These are phyloP conservation scores for Metschnikowia picachoensis DNA, from an alignment of 805 yeast genomes.

Conservation along the genomic window DNA sequence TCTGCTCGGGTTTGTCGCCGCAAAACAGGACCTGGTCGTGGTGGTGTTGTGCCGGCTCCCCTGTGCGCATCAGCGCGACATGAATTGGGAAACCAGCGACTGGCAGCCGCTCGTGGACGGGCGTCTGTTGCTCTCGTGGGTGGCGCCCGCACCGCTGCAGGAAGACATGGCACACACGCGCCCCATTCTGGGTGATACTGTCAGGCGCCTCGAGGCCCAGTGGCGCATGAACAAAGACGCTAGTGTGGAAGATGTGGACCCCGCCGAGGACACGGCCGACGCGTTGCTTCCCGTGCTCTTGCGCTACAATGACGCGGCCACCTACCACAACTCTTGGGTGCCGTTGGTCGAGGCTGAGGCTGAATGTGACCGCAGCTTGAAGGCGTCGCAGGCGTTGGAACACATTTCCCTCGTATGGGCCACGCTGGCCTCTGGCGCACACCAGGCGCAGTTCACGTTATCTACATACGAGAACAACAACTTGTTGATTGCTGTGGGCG, in stretches of 20 bases:
- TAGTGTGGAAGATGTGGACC: slow-evolving; percentile 62
- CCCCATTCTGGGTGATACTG: slow-evolving; percentile 58
- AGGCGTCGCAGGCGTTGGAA: slow-evolving; percentile 74
- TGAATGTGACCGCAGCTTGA: slow-evolving; percentile 67
- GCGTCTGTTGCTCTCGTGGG: slow-evolving; percentile 76
- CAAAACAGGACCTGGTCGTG: slow-evolving; percentile 81
- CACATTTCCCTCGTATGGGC: slow-evolving; percentile 75
- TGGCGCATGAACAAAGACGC: slow-evolving; percentile 77
- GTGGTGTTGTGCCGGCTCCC: slow-evolving; percentile 86
- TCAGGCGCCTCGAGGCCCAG: slow-evolving; percentile 68
- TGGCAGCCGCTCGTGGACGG: slow-evolving; percentile 88
- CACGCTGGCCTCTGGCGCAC: slow-evolving; percentile 57
- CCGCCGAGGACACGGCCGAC: slow-evolving; percentile 30
- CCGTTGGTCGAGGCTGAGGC: slow-evolving; percentile 82
- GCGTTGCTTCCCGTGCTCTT: slow-evolving; percentile 69
- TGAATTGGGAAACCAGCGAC: slow-evolving; percentile 80
- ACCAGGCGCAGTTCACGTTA: slow-evolving; percentile 64
- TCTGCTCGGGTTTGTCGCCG: slow-evolving; percentile 79
- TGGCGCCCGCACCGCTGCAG: slow-evolving; percentile 66
- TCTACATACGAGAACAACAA: slow-evolving; percentile 64
- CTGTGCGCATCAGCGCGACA: slow-evolving; percentile 72
- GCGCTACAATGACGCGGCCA: slow-evolving; percentile 77
- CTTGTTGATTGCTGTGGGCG: slow-evolving; percentile 77
- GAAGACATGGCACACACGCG: slow-evolving; percentile 56
- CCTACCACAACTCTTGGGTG: slow-evolving; percentile 80